Base-by-base conservation (phyloP, 2,329 filamentous ascomycete genomes). In the Esteya vermicola region DNA sequence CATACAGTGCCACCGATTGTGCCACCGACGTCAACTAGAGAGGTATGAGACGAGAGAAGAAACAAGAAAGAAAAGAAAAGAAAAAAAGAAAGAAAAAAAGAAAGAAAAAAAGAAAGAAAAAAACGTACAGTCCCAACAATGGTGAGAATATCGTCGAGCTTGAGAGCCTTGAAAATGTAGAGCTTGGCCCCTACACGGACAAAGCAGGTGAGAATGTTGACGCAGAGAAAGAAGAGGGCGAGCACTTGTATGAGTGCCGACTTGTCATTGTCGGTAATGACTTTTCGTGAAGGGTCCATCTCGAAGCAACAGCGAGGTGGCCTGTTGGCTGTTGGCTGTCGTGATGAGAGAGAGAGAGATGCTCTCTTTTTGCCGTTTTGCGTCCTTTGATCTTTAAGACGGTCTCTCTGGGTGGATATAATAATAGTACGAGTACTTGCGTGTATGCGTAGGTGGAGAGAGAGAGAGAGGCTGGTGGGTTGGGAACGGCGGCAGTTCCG, bases 221-320 rank as follows among this genome's bases (percentile, higher is more conserved):
- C 7, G 12, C 16, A 16, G 14, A 21, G 14, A 14, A 41, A 28
- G 21, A 37, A 41, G 13, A 41, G 10, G 7, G 39, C 28, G 6
- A 25, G 16, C 14, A 41, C 39, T 10, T 41, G 27, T 16, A 41
- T 38, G 12, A 41, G 28, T 9, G 39, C 28, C 21, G 39, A 41
- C 19, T 41, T 41, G 39, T 41, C 34, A 30, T 37, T 30, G 22
- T 23, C 39, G 5, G 39, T 41, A 18, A 41, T 26, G n/a, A 33
- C 18, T 27, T 41, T 41, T 14, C 28, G 39, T 13, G 33, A 19
- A 12, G 26, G 30, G 21, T 21, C 18, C 38, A 40, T 40, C 12
- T 16, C 16, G 22, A 21, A 4, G 14, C n/a, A n/a, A n/a, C n/a
- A n/a, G n/a, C n/a, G n/a, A n/a, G n/a, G n/a, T n/a, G n/a, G n/a